Evolutionary conservation across 331 rosid species (phyloP), one percentile per base, ranked within the genome.

Genomic region (Acacia pycnantha): DNA sequence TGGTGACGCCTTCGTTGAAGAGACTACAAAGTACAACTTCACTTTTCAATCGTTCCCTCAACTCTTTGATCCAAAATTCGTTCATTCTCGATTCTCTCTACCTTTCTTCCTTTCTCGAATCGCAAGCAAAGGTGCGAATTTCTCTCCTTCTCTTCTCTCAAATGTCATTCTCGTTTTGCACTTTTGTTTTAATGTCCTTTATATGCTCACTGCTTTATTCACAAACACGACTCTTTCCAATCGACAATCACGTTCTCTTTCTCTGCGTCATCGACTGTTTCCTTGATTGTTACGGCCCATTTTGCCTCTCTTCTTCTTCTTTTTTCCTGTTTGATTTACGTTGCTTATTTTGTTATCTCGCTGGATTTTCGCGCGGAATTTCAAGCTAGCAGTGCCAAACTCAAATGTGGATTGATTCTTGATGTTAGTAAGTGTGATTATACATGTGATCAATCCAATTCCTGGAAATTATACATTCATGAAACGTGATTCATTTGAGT

Each of bases 71-170:
- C 90, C 82, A 44, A 47, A 47, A 46, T 50, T 58, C 82, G 12
- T 61, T 61, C 67, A 11, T 47, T 37, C 40, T 31, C 5, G 37
- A 76, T 41, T 79, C 76, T 80, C 61, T 21, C 83, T 66, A 67
- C 46, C 54, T 70, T 70, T 13, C 77, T 64, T 44, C 27, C 50
- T 71, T 71, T 46, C 76, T 51, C 76, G 11, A 71, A 47, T 22
- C 84, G 15, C 84, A 76, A 79, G 77, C 76, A 80, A 85, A 84
- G 91, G 91, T 86, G 4, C 77, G 6, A 37, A 13, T n/a, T 31
- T 80, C 48, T 53, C 13, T 22, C 56, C 74, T 47, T 80, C 56
- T 48, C 70, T 44, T 0, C 10, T 11, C 26, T 26, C 78, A 18
- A 18, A 13, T 19, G n/a, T 8, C 35, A 37, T 27, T 43, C n/a